These are phyloP conservation scores for Elaeis oleifera DNA, from an alignment of 202 grass and related monocot species.

Conservation along the genomic window DNA sequence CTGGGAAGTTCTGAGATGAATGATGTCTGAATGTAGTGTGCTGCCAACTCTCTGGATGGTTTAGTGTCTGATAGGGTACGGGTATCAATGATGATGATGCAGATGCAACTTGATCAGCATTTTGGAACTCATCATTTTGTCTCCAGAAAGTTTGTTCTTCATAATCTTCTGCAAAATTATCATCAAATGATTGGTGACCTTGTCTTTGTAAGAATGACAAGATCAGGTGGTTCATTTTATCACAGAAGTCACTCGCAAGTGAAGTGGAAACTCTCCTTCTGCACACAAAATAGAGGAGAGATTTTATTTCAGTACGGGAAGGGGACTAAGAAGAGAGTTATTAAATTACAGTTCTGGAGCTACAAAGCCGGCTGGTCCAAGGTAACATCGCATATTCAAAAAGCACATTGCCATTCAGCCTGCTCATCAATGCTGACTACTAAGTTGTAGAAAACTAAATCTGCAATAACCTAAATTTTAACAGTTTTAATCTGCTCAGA, in stretches of 20 bases:
- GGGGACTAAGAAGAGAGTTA: no score
- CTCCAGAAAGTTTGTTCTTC: slow-evolving; percentile 46
- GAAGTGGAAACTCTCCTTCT: slow-evolving; percentile 88
- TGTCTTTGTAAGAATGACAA: slow-evolving; percentile 53
- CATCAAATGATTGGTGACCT: slow-evolving; percentile 49
- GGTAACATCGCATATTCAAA: no score
- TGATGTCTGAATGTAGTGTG: slow-evolving; percentile 42
- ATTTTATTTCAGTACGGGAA: not conserved
- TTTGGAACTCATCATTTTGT: slow-evolving; percentile 40
- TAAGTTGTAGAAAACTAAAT: no score
- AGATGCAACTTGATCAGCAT: slow-evolving; percentile 41
- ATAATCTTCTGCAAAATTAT: slow-evolving; percentile 63
- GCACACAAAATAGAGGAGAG: slow-evolving; percentile 10
- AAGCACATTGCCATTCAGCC: no score
- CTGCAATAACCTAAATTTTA: no score
- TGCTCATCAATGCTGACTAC: no score
- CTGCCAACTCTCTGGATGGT: slow-evolving; percentile 46
- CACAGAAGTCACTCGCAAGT: slow-evolving; percentile 82
- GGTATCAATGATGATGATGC: slow-evolving; percentile 43
- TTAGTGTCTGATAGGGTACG: slow-evolving; percentile 31
- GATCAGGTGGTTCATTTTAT: slow-evolving; percentile 70
- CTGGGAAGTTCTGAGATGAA: slow-evolving; percentile 39
- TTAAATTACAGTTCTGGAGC: no score
- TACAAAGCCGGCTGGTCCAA: no score
- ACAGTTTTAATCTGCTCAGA: not conserved